Conservation (phyloP, 1,139 yeast genomes). For the Debaryomyces nepalensis region DNA sequence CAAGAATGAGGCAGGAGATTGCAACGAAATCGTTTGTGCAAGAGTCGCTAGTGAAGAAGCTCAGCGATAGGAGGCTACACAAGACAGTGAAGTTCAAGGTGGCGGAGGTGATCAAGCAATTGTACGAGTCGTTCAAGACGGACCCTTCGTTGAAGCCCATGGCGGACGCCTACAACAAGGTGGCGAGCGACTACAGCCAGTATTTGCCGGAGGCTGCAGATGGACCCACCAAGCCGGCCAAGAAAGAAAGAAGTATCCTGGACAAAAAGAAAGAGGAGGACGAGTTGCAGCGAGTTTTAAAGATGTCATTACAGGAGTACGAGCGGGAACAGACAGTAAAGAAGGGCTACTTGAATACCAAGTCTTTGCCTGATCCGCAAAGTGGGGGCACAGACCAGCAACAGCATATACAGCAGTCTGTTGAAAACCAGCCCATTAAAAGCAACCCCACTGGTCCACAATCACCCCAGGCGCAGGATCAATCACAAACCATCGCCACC, state of each 20-base stretch:
- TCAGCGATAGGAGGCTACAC: constrained; percentile 65
- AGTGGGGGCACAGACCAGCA: constrained; percentile 8
- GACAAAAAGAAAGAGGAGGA: constrained; percentile 72
- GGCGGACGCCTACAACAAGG: constrained; percentile 59
- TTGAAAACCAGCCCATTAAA: not conserved
- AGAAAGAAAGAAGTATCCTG: constrained; percentile 50
- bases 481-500: constrained; percentile 46
- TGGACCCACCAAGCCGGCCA: constrained; percentile 65
- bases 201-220: constrained; percentile 33
- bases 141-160: constrained; percentile 81
- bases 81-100: constrained; percentile 66
- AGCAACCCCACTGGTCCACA: not conserved
- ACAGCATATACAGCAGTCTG: not conserved
- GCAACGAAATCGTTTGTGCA: constrained; percentile 72
- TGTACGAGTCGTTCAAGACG: constrained; percentile 57
- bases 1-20: constrained; percentile 80
- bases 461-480: constrained; percentile 13
- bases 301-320: constrained; percentile 73
- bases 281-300: constrained; percentile 78
- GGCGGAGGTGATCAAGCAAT: constrained; percentile 69
- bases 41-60: constrained; percentile 53
- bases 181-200: constrained; percentile 48
- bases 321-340: constrained; percentile 44
- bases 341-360: constrained; percentile 32
- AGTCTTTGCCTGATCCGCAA: constrained; percentile 35